Conservation (phyloP, 2,329 filamentous ascomycete genomes). For the Coleophoma cylindrospora region DNA sequence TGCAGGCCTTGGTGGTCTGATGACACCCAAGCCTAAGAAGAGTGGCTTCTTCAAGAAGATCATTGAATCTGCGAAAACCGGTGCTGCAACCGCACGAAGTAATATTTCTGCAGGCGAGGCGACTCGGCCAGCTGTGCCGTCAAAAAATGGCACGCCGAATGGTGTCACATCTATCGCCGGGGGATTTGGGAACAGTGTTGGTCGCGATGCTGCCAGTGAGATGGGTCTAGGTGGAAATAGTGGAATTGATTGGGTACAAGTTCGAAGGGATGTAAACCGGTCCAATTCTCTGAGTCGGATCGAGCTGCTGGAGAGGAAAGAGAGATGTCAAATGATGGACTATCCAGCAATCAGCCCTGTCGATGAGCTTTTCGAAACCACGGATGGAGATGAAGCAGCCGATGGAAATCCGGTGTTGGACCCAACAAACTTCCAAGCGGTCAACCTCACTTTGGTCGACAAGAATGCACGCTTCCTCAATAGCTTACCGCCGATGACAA, state of each 20-base stretch:
- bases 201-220: conserved; percentile 54
- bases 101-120: conserved; percentile 67
- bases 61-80: conserved; percentile 88
- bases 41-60: conserved; percentile 95
- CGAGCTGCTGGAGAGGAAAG: conserved; percentile 76
- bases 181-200: conserved; percentile 32
- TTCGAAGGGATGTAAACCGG: conserved; percentile 89
- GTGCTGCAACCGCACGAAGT: conserved; percentile 82
- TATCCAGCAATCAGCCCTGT: conserved; percentile 83
- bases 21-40: conserved; percentile 72
- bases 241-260: conserved; percentile 89
- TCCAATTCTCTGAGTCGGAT: conserved; percentile 90
- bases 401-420: conserved; percentile 80
- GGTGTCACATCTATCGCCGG: conserved; percentile 47
- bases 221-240: conserved; percentile 54
- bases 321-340: conserved; percentile 93
- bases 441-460: conserved; percentile 84
- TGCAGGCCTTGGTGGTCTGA: conserved; percentile 73
- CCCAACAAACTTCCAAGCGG: conserved; percentile 72
- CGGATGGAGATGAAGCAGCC: conserved; percentile 84
- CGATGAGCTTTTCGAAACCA: conserved; percentile 78
- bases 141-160: conserved; percentile 15
- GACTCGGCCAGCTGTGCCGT: conserved; percentile 27
- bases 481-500: conserved; percentile 76
- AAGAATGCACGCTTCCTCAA: conserved; percentile 92